Evolutionary conservation across 345 rosid species (phyloP).

Genomic region (Excoecaria cochinchinensis): DNA sequence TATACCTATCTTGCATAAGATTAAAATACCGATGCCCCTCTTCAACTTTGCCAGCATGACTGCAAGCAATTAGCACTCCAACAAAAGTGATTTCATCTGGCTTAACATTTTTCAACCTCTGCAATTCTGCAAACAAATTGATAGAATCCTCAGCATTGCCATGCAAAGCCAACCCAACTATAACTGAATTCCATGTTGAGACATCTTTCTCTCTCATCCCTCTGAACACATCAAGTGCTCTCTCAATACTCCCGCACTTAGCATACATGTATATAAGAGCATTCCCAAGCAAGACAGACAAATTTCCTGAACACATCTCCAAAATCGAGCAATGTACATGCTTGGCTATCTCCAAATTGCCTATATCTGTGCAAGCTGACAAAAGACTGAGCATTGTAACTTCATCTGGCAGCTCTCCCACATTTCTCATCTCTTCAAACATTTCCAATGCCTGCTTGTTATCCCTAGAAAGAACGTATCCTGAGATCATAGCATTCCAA

Average conservation of each 20-base stretch:
- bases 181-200: constrained; percentile 63
- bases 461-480: constrained; percentile 48
- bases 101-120: constrained; percentile 34
- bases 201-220: constrained; percentile 53
- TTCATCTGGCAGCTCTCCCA: constrained; percentile 59
- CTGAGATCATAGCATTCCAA: constrained; percentile 74
- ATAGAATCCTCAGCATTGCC: constrained; percentile 54
- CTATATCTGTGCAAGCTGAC: constrained; percentile 60
- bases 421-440: constrained; percentile 69
- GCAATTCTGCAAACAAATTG: constrained; percentile 53
- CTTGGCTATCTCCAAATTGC: constrained; percentile 58
- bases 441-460: constrained; percentile 44
- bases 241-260: constrained; percentile 59
- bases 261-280: constrained; percentile 72
- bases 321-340: constrained; percentile 44
- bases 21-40: constrained; percentile 55
- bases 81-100: constrained; percentile 67
- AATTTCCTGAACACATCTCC: constrained; percentile 30
- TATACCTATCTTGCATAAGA: constrained; percentile 48
- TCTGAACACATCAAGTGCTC: constrained; percentile 52
- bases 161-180: constrained; percentile 66
- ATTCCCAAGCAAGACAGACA: constrained; percentile 47
- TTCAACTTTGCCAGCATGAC: constrained; percentile 61
- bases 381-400: constrained; percentile 64
- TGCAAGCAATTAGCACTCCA: constrained; percentile 63